Base-by-base conservation (phyloP, 257 asterid species). In the Cordia subcordata region DNA sequence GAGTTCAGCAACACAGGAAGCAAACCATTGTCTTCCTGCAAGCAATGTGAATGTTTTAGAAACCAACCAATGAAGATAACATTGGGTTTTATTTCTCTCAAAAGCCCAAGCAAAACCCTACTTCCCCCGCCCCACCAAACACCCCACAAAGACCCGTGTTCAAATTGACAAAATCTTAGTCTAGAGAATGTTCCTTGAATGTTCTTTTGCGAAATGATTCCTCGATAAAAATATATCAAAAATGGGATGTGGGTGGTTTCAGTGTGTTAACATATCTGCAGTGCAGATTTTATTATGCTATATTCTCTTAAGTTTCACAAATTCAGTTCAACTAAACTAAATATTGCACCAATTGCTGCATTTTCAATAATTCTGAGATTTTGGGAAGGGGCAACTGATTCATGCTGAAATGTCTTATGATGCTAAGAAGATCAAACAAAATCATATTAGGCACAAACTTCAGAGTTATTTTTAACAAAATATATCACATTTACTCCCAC, bases 1-100 rank as follows among this genome's bases (percentile, higher is more conserved):
- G 55, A 60, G 40, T 20, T 61, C 66, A 61, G 64, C 54, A 61
- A 61, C 58, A 53, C 54, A 35, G 71, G 72, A 59, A 54, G 59
- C 67, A 37, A 27, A 32, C 63, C 11, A 45, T 33, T 19, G 21
- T 45, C 56, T 60, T 55, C 55, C 59, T 35, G 49, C 22, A 53
- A 46, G 62, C 49, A 54, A 46, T 46, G 45, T 20, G 59, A 61
- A 68, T 17, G 32, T 21, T 54, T 47, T 46, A 56, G 54, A 54
- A 55, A 62, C 54, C 22, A 59, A 65, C 44, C 46, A 33, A 60
- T 53, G 57, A 15, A 19, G 12, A 5, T 51, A 27, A 42, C 56
- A 57, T 60, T 39, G 8, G n/a, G 16, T 8, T 9, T 53, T 13
- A 46, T 21, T 50, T 60, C 5, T 22, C 53, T 40, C 56, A 12